Percentiles rank a stretch among this genome's conserved stretches.
Evolutionary conservation across 306 rosid species (phyloP).

Genomic region (Cicer bijugum): DNA sequence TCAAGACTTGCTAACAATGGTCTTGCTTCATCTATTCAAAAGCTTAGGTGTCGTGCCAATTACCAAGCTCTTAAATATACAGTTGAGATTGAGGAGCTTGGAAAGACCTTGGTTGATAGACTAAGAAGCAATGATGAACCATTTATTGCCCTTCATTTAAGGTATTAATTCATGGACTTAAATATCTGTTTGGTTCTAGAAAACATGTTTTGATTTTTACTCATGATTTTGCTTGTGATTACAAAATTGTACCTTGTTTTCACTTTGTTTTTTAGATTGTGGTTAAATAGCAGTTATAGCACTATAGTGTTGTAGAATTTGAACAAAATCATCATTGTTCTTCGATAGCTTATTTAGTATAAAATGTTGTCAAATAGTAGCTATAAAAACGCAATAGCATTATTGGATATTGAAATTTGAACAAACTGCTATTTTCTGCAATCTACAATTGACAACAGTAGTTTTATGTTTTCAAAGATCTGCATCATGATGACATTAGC

Average conservation of each 20-base stretch:
- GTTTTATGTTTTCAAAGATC: too few relatives aligned
- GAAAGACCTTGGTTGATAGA: conserved; percentile 72
- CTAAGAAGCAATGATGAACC: conserved; percentile 73
- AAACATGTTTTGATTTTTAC: not conserved
- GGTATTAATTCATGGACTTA: conserved; percentile 47
- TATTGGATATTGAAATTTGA: too few relatives aligned
- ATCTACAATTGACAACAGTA: too few relatives aligned
- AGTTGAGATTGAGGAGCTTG: conserved; percentile 84
- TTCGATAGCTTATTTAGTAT: too few relatives aligned
- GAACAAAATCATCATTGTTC: too few relatives aligned
- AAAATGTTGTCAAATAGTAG: too few relatives aligned
- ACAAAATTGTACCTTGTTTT: not conserved
- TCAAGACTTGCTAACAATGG: conserved; percentile 90
- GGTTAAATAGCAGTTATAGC: too few relatives aligned
- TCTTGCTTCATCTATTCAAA: conserved; percentile 82
- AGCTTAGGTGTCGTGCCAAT: conserved; percentile 87
- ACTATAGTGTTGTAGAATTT: too few relatives aligned
- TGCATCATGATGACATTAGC: too few relatives aligned
- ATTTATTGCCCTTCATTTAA: conserved; percentile 88
- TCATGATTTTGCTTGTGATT: not conserved
- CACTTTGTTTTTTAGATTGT: not conserved
- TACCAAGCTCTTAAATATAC: conserved; percentile 79
- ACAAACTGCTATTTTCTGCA: too few relatives aligned
- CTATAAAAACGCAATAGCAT: too few relatives aligned
- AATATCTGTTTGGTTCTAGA: not conserved